Base-by-base conservation (phyloP, 192 early-diverging fungal species). In the Backusella australiensis region DNA sequence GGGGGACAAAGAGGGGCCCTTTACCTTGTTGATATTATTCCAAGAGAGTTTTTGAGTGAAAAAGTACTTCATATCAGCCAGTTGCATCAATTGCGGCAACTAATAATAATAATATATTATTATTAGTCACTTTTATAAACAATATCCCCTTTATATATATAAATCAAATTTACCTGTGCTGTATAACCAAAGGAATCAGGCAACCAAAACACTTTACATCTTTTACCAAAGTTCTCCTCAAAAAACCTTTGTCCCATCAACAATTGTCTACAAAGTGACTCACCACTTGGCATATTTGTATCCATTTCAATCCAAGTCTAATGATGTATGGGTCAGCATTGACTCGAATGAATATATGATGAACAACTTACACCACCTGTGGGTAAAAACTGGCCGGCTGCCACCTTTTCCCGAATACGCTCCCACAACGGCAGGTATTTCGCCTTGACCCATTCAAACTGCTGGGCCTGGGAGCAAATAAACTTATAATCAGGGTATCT, bases 41-140 rank as follows among this genome's bases (percentile, higher is more conserved):
- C 98, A 99, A 26, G 95, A 96, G 52, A 99, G 85, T 81, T 99
- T 99, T 81, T 99, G 98, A 3, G 98, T 99, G 82, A 98, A 99
- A 75, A 99, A 99, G 82, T 97, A 99, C 81, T 96, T 83, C 69
- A 95, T 84, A 53, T 88, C 95, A 0, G 95, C 80, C 53, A 86
- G 84, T 35, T 87, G 80, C 29, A 96, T 86, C 41, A 99, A 93
- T 86, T 99, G 98, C 17, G 98, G 98, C 59, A 99, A 75, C 76
- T 73, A 29, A 9, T 34, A 8, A 29, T 34, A 8, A 29, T 26
- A 67, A 23, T 26, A 67, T 65, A 32, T 32, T 32, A 32, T 32
- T 32, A 32, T 32, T 32, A 29, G 26, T 29, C 26, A 0, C 26
- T 29, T 29, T 29, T 29, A 29, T 29, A 32, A 32, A 32, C 32